phyloP scores from a whole-genome alignment of 257 asterid genomes.

The Jasminum sambac region DNA sequence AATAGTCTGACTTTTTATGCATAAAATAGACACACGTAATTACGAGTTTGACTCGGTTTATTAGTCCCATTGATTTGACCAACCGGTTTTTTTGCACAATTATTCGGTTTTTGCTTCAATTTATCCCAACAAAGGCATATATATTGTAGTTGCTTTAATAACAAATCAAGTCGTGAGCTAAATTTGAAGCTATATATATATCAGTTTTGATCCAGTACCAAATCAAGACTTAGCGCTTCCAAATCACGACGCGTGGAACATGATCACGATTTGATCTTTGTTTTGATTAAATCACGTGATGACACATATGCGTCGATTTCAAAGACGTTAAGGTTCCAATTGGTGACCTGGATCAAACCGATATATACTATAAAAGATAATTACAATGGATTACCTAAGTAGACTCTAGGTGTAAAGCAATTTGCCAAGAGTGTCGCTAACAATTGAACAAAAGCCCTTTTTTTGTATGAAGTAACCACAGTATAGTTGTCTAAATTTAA shows the following conservation, averaged over 20 bases:
- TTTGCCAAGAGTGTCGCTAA: not conserved
- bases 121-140: not conserved
- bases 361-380: no score
- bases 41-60: not conserved
- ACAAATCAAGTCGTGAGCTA: not conserved
- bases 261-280: no score
- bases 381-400: not conserved
- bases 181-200: not conserved
- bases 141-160: not conserved
- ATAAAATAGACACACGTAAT: not conserved
- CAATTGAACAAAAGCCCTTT: not conserved
- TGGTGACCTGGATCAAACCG: no score
- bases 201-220: no score
- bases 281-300: no score
- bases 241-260: no score
- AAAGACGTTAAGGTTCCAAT: no score
- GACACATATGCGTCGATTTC: no score
- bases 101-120: not conserved
- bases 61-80: not conserved
- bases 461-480: no score
- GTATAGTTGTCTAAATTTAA: no score
- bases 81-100: not conserved
- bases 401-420: not conserved
- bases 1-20: not conserved
- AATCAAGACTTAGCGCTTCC: no score